These are phyloP conservation scores for Nepenthes gracilis DNA, from an alignment of 148 eudicot species.

Conservation along the genomic window DNA sequence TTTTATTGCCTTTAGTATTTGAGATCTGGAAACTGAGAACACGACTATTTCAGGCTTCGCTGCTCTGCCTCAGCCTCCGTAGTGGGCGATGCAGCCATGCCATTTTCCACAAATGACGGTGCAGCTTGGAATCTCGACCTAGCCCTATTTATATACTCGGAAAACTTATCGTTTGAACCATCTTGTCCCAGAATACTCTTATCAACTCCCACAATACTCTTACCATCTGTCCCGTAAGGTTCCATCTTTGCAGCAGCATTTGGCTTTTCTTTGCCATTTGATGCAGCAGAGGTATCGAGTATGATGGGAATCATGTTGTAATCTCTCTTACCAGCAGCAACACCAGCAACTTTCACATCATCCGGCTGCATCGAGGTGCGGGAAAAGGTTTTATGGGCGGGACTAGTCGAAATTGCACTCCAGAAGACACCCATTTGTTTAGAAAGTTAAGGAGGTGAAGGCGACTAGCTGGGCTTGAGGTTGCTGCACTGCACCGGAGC, in stretches of 20 bases:
- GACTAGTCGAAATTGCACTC: too few relatives aligned
- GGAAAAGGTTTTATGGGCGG: too few relatives aligned
- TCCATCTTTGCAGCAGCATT: not conserved
- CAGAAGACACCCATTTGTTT: too few relatives aligned
- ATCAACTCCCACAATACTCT: not conserved
- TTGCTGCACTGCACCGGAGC: too few relatives aligned
- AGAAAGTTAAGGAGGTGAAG: too few relatives aligned
- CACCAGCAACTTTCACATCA: too few relatives aligned
- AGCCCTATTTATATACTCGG: conserved; percentile 1
- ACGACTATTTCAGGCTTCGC: too few relatives aligned
- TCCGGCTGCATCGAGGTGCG: too few relatives aligned
- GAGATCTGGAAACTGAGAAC: too few relatives aligned
- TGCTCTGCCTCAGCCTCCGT: not conserved
- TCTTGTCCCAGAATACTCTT: not conserved
- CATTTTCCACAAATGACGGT: not conserved
- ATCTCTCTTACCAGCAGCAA: not conserved
- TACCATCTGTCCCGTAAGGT: not conserved
- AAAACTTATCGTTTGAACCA: conserved; percentile 1
- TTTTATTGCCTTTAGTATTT: too few relatives aligned
- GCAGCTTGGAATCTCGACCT: not conserved
- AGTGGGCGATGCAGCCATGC: not conserved
- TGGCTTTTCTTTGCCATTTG: not conserved
- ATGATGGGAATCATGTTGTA: not conserved
- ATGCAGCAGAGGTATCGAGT: not conserved
- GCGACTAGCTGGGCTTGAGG: too few relatives aligned